Evolutionary conservation across 2,329 filamentous ascomycete species (phyloP), one percentile per base, ranked within the genome.

Genomic region (Ceratocystis diversiconidia): DNA sequence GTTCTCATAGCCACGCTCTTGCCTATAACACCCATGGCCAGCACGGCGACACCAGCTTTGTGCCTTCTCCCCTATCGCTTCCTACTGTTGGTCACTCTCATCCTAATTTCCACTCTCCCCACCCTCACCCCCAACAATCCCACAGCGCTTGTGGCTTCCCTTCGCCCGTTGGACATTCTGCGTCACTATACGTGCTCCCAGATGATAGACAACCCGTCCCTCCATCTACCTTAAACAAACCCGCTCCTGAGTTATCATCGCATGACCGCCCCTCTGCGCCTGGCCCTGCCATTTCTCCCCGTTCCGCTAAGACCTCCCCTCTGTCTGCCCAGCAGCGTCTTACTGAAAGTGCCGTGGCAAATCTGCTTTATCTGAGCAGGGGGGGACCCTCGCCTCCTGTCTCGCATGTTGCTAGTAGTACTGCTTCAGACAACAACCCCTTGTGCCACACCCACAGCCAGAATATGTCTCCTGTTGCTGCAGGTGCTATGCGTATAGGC

Each of bases 341-440:
- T 15, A 67, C 73, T 1, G 73, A 75, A 15, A 74, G 68, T 6
- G 74, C 74, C 3, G 74, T 75, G 5, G 74, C 73, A 6, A 73
- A 74, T 55, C 69, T 75, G 0, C 69, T 75, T 1, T 73, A 73
- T 60, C 71, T 76, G 12, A 73, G 74, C 41, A 73, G 74, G 43
- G 71, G 72, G 10, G 46, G 68, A 62, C 66, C 67, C 15, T 66
- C 64, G 8, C 61, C 63, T 7, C 66, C 66, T 1, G 60, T 63
- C 7, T 67, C 66, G 28, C 63, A 65, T 60, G 63, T 67, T 44
- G 66, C 66, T n/a, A 64, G 50, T 48, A 67, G 66, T 32, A 62
- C 65, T 3, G 65, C 64, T 50, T 50, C 61, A 44, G 30, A 64
- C 43, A 25, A 61, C 48, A n/a, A 63, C 46, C 55, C 55, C 17